Percentiles rank a stretch among this genome's conserved stretches.
These are phyloP conservation scores for Microsporum canis DNA, from an alignment of 2,329 filamentous ascomycete genomes.

Conservation along the genomic window DNA sequence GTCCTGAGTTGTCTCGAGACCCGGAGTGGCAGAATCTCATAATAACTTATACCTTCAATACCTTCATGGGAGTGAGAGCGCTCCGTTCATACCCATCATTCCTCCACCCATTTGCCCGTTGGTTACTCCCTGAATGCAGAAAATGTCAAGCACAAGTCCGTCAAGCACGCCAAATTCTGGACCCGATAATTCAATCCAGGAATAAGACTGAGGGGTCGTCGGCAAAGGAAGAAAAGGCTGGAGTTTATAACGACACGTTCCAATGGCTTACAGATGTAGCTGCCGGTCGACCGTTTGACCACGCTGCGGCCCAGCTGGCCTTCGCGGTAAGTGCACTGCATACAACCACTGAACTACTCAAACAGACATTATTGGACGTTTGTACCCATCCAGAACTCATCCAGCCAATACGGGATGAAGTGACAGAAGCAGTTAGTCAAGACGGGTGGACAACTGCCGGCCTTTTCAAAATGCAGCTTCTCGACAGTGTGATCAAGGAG, in stretches of 20 bases:
- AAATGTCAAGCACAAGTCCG: conserved; percentile 8
- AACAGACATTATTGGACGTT: conserved; percentile 17
- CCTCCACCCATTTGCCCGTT: conserved; percentile 9
- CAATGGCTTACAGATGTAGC: conserved; percentile 20
- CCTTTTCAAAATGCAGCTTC: conserved; percentile 30
- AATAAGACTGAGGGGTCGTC: conserved; percentile 1
- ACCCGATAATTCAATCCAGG: conserved; percentile 12
- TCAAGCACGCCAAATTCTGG: conserved; percentile 13
- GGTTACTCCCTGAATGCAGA: conserved; percentile 11
- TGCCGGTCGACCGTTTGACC: conserved; percentile 16
- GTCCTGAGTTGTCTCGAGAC: conserved; percentile 13
- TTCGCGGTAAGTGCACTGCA: conserved; percentile 19
- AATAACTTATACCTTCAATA: conserved; percentile 12
- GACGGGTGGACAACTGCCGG: conserved; percentile 27
- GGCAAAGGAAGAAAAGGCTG: conserved; percentile 7
- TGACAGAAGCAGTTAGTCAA: conserved; percentile 13
- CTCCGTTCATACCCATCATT: conserved; percentile 10
- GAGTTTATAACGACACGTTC: conserved; percentile 15
- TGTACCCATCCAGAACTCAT: conserved; percentile 8
- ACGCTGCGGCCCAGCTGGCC: conserved; percentile 14
- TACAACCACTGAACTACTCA: conserved; percentile 18
- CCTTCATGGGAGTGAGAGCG: conserved; percentile 14
- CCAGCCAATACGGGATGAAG: conserved; percentile 16
- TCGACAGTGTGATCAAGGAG: conserved; percentile 37
- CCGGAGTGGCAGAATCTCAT: conserved; percentile 14